Evolutionary conservation across 2,329 filamentous ascomycete genomes (phyloP).

Genomic region (Malbranchea zuffiana): DNA sequence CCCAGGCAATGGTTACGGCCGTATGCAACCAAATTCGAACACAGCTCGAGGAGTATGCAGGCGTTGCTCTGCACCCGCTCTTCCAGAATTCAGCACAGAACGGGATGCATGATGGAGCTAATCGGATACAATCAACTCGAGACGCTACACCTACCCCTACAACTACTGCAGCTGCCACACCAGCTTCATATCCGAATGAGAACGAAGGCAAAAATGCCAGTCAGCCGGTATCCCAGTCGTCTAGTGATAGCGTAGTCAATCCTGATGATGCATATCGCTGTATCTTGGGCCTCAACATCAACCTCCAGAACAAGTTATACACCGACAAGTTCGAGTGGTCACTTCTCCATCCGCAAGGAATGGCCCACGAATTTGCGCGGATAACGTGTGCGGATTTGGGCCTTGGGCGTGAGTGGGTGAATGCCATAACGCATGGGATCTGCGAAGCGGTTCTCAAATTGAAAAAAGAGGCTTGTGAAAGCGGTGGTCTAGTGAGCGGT

Average conservation of each 20-base stretch:
- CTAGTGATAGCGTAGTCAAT: conserved; percentile 64
- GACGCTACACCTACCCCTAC: conserved; percentile 22
- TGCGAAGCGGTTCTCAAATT: conserved; percentile 86
- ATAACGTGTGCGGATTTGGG: conserved; percentile 88
- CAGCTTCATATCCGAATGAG: conserved; percentile 16
- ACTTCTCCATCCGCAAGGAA: conserved; percentile 77
- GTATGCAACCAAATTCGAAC: conserved; percentile 92
- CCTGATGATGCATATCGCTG: conserved; percentile 93
- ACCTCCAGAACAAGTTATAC: conserved; percentile 81
- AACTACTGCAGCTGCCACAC: conserved; percentile 15
- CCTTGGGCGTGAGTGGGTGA: conserved; percentile 82
- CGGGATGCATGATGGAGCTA: conserved; percentile 27
- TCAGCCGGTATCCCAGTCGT: conserved; percentile 27
- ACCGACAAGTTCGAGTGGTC: conserved; percentile 99
- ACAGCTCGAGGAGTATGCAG: conserved; percentile 91
- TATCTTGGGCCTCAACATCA: conserved; percentile 81
- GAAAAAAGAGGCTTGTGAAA: conserved; percentile 94
- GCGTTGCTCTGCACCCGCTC: conserved; percentile 82
- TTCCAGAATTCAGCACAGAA: conserved; percentile 52
- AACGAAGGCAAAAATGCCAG: conserved; percentile 11
- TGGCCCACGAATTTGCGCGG: conserved; percentile 84
- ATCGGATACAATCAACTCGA: not conserved
- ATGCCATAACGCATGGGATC: conserved; percentile 88
- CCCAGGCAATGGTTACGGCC: conserved; percentile 56
- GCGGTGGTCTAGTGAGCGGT: conserved; percentile 70